Conservation (phyloP, 179 eudicot genomes). For the Spinacia oleracea region DNA sequence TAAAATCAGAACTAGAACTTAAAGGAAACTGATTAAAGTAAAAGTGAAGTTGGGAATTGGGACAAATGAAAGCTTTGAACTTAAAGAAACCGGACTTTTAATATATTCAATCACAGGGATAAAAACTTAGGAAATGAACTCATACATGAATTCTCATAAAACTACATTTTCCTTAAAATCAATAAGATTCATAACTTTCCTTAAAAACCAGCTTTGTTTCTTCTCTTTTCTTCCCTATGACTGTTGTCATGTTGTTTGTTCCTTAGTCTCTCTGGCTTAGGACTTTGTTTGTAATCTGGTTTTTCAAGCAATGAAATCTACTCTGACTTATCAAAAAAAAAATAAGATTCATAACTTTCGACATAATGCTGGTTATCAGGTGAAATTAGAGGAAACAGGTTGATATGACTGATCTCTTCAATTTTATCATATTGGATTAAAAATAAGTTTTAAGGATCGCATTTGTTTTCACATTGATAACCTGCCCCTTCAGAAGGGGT, state of each 20-base stretch:
- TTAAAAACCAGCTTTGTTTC: too few relatives aligned
- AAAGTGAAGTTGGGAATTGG: too few relatives aligned
- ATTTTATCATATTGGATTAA: neutral
- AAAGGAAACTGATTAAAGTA: neutral
- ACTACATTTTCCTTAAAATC: neutral
- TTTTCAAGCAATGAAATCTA: too few relatives aligned
- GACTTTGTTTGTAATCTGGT: too few relatives aligned
- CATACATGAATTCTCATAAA: too few relatives aligned
- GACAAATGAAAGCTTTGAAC: neutral
- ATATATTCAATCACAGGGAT: too few relatives aligned
- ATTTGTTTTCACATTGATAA: neutral
- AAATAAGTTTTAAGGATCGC: neutral
- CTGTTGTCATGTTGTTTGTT: too few relatives aligned
- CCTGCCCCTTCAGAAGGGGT: neutral
- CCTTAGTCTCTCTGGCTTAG: too few relatives aligned
- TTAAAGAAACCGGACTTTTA: neutral
- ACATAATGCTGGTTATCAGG: neutral
- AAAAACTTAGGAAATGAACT: too few relatives aligned
- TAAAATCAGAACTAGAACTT: neutral
- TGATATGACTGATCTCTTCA: neutral
- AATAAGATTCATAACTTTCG: neutral
- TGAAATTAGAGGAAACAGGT: neutral
- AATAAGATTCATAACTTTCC: neutral
- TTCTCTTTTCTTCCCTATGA: too few relatives aligned
- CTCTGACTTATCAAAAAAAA: too few relatives aligned